Evolutionary conservation across 1,284 basidiomycete species (phyloP), one percentile per base, ranked within the genome.

Genomic region (Apiotrichum porosum): DNA sequence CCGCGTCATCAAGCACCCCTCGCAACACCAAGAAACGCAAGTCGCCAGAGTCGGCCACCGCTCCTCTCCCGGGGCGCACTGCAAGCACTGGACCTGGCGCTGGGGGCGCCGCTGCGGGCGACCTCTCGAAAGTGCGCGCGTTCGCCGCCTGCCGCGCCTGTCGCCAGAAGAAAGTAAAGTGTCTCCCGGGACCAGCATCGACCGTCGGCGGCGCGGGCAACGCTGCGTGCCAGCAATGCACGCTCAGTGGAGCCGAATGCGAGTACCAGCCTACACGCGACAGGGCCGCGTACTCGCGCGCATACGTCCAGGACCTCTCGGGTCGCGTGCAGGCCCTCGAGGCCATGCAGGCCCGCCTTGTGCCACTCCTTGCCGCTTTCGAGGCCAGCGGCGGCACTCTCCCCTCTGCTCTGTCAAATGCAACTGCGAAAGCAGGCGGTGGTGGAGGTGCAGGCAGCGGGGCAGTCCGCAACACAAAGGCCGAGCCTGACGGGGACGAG

Each of bases 251-350:
- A 21, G 41, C 49, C 35, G 69, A 72, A 49, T 72, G 69, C 51
- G 56, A 55, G n/a, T 72, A 70, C 47, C 63, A 68, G 26, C 68
- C 69, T 4, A 68, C 69, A 14, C 55, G 69, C 19, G 69, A 72
- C 44, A 51, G 69, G 21, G 69, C 69, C 13, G 69, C 69, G 14
- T 70, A 68, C 49, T 63, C 60, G 42, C 56, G 69, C 23, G 68
- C 69, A 37, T 72, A 72, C 41, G 69, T 72, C 17, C 65, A 68
- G 52, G 68, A 69, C 47, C 61, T 72, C 24, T 65, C 68, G 41
- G 50, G 53, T 2, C 64, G 69, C 19, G 69, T 72, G n/a, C 68
- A 72, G 52, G 61, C 61, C 33, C 57, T 72, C 36, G 69, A 72
- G 55, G 47, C 53, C 12, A 40, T 68, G 32, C 54, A 66, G 44